Base-by-base conservation (phyloP, 495 filamentous ascomycete genomes). In the Daldinia caldariorum region DNA sequence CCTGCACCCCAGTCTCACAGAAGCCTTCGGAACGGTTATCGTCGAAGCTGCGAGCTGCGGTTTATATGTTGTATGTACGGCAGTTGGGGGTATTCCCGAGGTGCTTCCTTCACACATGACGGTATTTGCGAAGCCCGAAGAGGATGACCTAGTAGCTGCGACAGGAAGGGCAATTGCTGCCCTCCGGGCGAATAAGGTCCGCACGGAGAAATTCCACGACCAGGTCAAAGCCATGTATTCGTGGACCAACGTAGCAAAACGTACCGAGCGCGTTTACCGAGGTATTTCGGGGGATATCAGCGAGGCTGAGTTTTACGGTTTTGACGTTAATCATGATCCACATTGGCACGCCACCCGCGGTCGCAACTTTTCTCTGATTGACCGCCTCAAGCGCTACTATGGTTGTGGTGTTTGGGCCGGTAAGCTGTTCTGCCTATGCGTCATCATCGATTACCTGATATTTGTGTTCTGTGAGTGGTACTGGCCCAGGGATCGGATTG, bases 341-440 rank as follows among this genome's bases (percentile, higher is more conserved):
- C 89, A 87, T 12, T 90, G 90, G 70, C 86, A 90, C 55, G 91
- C 89, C 2, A 89, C 90, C n/a, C 83, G 92, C 43, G 93, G 93
- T 47, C 83, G 91, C 41, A 94, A 91, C 77, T 96, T 95, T 79
- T 92, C 93, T 1, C 85, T 99, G 29, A 97, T 99, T 72, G 95
- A 99, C 75, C 86, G 95, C 18, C 78, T 99, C 22, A 99, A 99
- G 79, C 81, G 94, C 29, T 98, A 99, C 74, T 99, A 98, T 74
- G 95, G 95, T n/a, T 99, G 95, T 74, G 95, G 95, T n/a, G 93
- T 98, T 41, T 99, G 95, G 95, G 95, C 95, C 9, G 95, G 95
- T 7, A 99, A 99, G 79, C 79, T 99, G 22, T 99, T 99, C 75
- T 97, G 94, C 72, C 79, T 99, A 2, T 97, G 94, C 66, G 94